Conservation (phyloP, 176 grass and related monocot species). For the Oryza glumipatula region DNA sequence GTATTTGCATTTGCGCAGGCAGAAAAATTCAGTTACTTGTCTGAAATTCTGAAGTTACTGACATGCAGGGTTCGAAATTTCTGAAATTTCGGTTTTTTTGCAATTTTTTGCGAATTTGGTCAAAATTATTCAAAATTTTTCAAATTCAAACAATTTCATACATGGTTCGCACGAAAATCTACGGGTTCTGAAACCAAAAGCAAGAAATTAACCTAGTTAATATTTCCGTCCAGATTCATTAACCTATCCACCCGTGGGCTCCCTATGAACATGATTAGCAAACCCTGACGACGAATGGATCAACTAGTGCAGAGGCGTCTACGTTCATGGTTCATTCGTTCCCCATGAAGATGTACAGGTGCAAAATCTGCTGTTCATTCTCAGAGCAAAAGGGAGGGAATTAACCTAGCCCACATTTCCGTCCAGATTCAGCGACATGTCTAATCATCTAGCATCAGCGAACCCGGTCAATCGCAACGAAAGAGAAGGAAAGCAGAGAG, state of each 20-base stretch:
- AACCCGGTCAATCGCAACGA: too few relatives aligned
- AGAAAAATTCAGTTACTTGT: neutral
- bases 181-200: neutral
- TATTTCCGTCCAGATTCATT: conserved; percentile 33
- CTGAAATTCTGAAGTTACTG: neutral
- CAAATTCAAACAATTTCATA: too few relatives aligned
- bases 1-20: neutral
- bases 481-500: neutral
- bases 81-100: too few relatives aligned
- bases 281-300: neutral
- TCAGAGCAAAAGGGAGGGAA: neutral
- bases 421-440: conserved; percentile 15
- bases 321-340: neutral
- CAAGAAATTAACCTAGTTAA: conserved; percentile 9
- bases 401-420: neutral
- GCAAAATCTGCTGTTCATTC: neutral
- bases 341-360: neutral
- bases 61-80: neutral
- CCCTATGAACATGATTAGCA: neutral
- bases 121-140: too few relatives aligned
- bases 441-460: neutral
- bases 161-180: neutral
- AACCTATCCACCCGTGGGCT: neutral
- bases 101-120: too few relatives aligned
- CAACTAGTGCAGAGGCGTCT: neutral